These are phyloP conservation scores for Saxophila tyrrhenica DNA, from an alignment of 495 filamentous ascomycete genomes.

Conservation along the genomic window DNA sequence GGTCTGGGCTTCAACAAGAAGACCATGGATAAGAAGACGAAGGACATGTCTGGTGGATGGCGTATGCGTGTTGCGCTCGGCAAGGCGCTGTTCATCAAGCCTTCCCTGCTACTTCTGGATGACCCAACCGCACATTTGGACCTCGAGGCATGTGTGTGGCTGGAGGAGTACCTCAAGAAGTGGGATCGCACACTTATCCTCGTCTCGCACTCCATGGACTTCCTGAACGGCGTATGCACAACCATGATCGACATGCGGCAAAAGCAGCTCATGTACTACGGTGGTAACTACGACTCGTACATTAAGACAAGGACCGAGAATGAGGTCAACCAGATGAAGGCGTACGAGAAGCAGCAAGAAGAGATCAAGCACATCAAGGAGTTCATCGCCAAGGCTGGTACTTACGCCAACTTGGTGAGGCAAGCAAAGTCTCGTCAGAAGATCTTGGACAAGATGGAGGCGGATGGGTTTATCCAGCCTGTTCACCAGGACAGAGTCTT, in stretches of 20 bases:
- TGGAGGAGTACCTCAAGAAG: conserved; percentile 99
- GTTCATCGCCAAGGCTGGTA: conserved; percentile 99
- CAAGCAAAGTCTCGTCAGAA: conserved; percentile 99
- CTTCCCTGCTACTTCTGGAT: conserved; percentile 86
- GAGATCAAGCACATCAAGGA: conserved; percentile 99
- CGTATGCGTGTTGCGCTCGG: conserved; percentile 96
- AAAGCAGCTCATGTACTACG: conserved; percentile 90
- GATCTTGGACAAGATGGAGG: conserved; percentile 99
- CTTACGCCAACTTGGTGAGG: conserved; percentile 96
- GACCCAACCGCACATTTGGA: conserved; percentile 99
- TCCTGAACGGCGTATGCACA: conserved; percentile 97
- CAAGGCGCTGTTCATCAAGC: conserved; percentile 98
- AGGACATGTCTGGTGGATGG: conserved; percentile 99
- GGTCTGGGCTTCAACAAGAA: conserved; percentile 98
- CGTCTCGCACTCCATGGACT: conserved; percentile 96
- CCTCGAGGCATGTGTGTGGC: conserved; percentile 97
- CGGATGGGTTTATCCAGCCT: conserved; percentile 92
- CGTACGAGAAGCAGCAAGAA: conserved; percentile 97
- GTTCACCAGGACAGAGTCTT: conserved; percentile 80
- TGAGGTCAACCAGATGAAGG: conserved; percentile 96
- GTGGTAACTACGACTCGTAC: conserved; percentile 98
- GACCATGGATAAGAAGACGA: conserved; percentile 97
- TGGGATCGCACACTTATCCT: conserved; percentile 97
- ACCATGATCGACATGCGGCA: conserved; percentile 97
- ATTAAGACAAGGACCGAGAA: conserved; percentile 88